These are phyloP conservation scores for Colletotrichum tofieldiae DNA, from an alignment of 2,329 filamentous ascomycete species.

Conservation along the genomic window DNA sequence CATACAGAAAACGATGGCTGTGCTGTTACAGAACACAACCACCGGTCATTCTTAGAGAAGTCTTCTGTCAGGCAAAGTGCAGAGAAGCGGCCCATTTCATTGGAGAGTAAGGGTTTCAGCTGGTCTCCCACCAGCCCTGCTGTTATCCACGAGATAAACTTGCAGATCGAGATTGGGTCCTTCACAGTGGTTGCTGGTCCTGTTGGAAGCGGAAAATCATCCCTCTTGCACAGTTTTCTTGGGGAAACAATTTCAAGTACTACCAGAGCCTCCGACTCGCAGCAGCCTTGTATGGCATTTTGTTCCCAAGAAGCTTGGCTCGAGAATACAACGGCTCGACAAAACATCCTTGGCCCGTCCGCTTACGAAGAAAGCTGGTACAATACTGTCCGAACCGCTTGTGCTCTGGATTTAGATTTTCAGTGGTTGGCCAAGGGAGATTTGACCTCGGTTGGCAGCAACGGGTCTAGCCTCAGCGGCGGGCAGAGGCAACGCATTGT, in stretches of 20 bases:
- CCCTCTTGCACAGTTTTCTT: constrained; percentile 5
- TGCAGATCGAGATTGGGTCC: background rate
- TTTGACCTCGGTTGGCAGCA: constrained; percentile 10
- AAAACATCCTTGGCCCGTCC: no score
- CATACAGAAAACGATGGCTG: background rate
- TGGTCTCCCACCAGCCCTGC: background rate
- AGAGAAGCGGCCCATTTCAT: background rate
- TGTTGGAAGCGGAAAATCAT: constrained; percentile 20
- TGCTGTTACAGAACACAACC: background rate
- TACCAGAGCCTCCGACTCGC: background rate
- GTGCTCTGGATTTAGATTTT: constrained; percentile 28
- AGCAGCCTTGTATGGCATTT: constrained; percentile 11
- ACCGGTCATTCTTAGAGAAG: background rate
- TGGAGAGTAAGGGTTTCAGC: background rate
- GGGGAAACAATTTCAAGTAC: constrained; percentile 13
- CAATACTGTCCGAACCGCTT: constrained; percentile 6
- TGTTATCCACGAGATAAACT: background rate
- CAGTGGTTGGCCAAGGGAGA: background rate
- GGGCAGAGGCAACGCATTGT: constrained; percentile 38
- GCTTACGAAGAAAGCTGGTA: constrained; percentile 29
- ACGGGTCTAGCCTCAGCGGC: constrained; percentile 21
- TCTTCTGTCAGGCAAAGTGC: background rate
- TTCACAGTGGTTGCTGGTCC: constrained; percentile 12
- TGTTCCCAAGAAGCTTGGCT: constrained; percentile 37
- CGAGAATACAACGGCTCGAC: constrained; percentile 20